These are phyloP conservation scores for Yamadazyma sp. DNA, from an alignment of 1,139 yeast species.

Conservation along the genomic window DNA sequence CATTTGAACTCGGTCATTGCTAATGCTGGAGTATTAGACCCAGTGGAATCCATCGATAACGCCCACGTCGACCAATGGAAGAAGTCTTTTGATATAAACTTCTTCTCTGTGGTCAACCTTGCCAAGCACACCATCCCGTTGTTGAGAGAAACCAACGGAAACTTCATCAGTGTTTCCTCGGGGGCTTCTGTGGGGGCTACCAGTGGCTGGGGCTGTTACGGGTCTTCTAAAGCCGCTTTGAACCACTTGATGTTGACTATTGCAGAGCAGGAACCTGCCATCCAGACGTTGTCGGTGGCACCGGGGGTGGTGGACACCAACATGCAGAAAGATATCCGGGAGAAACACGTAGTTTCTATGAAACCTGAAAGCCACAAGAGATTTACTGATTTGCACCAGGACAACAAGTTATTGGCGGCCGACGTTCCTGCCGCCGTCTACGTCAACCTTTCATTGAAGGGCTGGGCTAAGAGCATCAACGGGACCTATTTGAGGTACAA, in stretches of 20 bases:
- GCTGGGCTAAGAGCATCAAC: conserved; percentile 52
- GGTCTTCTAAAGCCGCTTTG: conserved; percentile 85
- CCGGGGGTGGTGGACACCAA: conserved; percentile 92
- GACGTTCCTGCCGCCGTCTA: conserved; percentile 69
- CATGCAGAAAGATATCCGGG: conserved; percentile 82
- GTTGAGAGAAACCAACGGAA: conserved; percentile 58
- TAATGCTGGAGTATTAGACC: conserved; percentile 87
- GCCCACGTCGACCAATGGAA: conserved; percentile 61
- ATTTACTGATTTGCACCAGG: conserved; percentile 59
- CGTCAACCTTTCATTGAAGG: conserved; percentile 61
- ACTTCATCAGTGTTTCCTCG: conserved; percentile 73
- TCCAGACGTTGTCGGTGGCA: conserved; percentile 69
- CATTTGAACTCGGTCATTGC: conserved; percentile 69
- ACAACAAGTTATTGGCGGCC: conserved; percentile 60
- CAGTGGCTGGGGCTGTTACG: conserved; percentile 86
- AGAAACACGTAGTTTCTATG: conserved; percentile 57
- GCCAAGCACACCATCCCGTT: conserved; percentile 59
- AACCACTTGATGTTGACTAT: conserved; percentile 70
- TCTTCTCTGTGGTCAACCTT: conserved; percentile 71
- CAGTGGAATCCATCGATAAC: conserved; percentile 60
- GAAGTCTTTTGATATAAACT: conserved; percentile 68
- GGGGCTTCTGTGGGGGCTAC: conserved; percentile 73
- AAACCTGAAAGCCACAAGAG: conserved; percentile 51
- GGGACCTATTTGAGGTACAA: conserved; percentile 67
- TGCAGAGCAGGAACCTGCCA: conserved; percentile 62